Evolutionary conservation across 495 filamentous ascomycete genomes (phyloP), one percentile per base, ranked within the genome.

Genomic region (Daldinia bambusicola): DNA sequence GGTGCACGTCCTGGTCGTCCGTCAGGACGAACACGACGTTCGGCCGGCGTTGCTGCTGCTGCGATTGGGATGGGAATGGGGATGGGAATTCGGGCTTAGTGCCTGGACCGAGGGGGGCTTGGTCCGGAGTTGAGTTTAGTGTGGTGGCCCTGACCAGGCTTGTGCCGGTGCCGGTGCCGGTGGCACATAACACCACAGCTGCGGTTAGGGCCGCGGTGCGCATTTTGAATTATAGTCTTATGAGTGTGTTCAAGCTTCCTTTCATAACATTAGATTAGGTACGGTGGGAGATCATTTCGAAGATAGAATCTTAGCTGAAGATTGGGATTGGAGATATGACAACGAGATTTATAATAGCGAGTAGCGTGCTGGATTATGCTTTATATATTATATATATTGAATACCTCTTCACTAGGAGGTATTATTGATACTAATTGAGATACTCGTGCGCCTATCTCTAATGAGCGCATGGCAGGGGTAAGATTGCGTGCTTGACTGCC

Each of bases 1-100:
- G 75, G 37, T 84, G 80, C 7, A 83, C 74, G 55, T 90, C 88
- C 69, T 90, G 88, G 61, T 90, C 87, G 66, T 89, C 88, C 2
- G 86, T 88, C 51, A 90, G 75, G 40, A 90, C 77, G 45, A 89
- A 87, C 12, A 90, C 71, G 37, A 78, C 67, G 50, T 78, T 78
- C 0, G 76, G 76, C 41, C 40, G 65, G n/a, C n/a, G n/a, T 18
- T n/a, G 59, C 37, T 41, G 57, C 22, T 16, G 41, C 22, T 16
- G 41, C 1, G 58, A 41, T 22, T 41, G 57, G 8, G 14, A 10
- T 30, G 26, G 26, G 26, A 26, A 26, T 26, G 26, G 26, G 26
- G 26, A n/a, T n/a, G n/a, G n/a, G n/a, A n/a, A n/a, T n/a, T 52
- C 22, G 3, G 26, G 18, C 50, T 52, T 22, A n/a, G 30, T 22